A percentile compares a stretch with the other conserved stretches of the same genome.
Conservation (phyloP, 768 basidiomycete species). For the Pleurotus platypus region DNA sequence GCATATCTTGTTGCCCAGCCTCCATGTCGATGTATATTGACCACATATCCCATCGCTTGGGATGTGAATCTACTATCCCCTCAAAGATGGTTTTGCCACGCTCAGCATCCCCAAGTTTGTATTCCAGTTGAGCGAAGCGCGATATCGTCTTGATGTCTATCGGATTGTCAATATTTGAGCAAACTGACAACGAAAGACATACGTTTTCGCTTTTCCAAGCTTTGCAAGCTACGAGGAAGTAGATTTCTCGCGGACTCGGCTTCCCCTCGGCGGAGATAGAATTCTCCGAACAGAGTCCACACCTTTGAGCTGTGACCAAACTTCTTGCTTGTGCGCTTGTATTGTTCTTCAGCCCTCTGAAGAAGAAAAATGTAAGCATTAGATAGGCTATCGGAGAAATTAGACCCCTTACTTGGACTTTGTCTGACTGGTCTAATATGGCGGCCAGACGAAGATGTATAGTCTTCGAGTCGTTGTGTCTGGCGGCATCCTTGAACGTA, state of each 20-base stretch:
- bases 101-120: constrained; percentile 90
- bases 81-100: constrained; percentile 95
- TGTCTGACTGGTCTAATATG: constrained; percentile 82
- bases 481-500: constrained; percentile 87
- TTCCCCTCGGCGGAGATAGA: constrained; percentile 70
- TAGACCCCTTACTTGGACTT: constrained; percentile 56
- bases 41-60: constrained; percentile 95
- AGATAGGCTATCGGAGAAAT: background rate
- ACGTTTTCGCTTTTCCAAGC: constrained; percentile 94
- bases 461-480: constrained; percentile 90
- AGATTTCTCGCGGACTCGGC: constrained; percentile 82
- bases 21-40: constrained; percentile 98
- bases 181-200: constrained; percentile 24
- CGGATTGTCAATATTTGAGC: background rate
- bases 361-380: constrained; percentile 1
- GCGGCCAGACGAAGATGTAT: constrained; percentile 80
- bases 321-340: constrained; percentile 86
- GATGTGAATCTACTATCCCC: constrained; percentile 93
- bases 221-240: constrained; percentile 83
- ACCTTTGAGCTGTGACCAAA: constrained; percentile 91
- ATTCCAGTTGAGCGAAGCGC: constrained; percentile 93
- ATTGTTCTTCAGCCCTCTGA: constrained; percentile 93
- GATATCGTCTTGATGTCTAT: constrained; percentile 94
- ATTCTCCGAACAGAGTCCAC: constrained; percentile 88
- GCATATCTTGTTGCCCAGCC: constrained; percentile 73